Conservation (phyloP, 2,329 filamentous ascomycete species). For the Zasmidium cellare region DNA sequence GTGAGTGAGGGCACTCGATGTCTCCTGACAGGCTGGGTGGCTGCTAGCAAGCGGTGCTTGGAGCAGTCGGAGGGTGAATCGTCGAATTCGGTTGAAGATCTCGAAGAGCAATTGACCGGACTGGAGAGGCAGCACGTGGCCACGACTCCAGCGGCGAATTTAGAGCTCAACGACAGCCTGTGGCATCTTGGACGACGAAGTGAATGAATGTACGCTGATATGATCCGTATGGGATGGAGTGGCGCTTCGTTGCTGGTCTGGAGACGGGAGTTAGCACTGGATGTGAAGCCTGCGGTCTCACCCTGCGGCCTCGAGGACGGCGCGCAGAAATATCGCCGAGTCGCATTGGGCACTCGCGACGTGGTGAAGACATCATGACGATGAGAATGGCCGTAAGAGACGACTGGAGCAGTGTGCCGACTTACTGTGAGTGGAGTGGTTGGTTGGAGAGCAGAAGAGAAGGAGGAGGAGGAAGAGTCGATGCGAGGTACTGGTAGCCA, state of each 20-base stretch:
- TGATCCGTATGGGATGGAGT: slow-evolving; percentile 11
- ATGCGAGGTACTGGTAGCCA: not conserved
- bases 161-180: slow-evolving; percentile 37
- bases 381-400: too few species aligned
- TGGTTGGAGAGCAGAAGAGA: not conserved
- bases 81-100: slow-evolving; percentile 30
- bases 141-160: slow-evolving; percentile 34
- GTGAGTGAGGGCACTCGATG: slow-evolving; percentile 4
- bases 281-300: not conserved
- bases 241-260: slow-evolving; percentile 25
- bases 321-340: not conserved
- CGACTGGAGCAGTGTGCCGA: too few species aligned
- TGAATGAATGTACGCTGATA: slow-evolving; percentile 19
- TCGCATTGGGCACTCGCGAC: not conserved
- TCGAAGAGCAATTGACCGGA: slow-evolving; percentile 34
- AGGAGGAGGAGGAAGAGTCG: not conserved
- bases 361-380: not conserved
- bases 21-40: slow-evolving; percentile 10
- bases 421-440: not conserved
- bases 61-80: slow-evolving; percentile 21
- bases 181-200: slow-evolving; percentile 38
- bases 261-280: not conserved
- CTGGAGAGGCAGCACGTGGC: slow-evolving; percentile 31
- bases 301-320: slow-evolving; percentile 1
- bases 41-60: slow-evolving; percentile 25